Conservation (phyloP, 2,329 filamentous ascomycete genomes). For the Dactylellina haptotyla region DNA sequence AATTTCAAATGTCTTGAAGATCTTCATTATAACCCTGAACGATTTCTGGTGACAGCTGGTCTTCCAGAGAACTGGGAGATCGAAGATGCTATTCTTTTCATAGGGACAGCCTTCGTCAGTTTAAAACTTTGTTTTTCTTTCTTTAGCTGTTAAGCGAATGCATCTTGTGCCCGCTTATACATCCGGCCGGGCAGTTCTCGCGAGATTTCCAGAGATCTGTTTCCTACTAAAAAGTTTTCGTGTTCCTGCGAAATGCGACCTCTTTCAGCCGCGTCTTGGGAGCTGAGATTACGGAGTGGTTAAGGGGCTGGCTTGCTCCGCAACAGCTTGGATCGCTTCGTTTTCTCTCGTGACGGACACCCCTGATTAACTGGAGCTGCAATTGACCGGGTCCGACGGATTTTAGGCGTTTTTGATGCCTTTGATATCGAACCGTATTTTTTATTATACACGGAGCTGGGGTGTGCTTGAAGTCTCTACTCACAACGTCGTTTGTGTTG, state of each 20-base stretch:
- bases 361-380: background rate
- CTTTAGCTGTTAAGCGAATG: constrained; percentile 49
- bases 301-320: constrained; percentile 1
- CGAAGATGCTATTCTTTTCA: background rate
- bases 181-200: constrained; percentile 32
- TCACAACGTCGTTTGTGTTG: constrained; percentile 5
- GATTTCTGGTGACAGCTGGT: too few relatives aligned
- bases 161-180: constrained; percentile 42
- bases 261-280: background rate
- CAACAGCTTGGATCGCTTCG: constrained; percentile 13
- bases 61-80: too few relatives aligned
- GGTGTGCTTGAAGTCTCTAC: background rate
- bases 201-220: constrained; percentile 40
- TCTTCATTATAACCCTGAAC: background rate
- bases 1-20: background rate
- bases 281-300: background rate
- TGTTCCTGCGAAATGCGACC: constrained; percentile 10
- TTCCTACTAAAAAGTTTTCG: background rate
- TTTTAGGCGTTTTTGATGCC: constrained; percentile 11
- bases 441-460: constrained; percentile 11
- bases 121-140: constrained; percentile 27
- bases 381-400: constrained; percentile 11
- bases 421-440: constrained; percentile 23
- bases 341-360: background rate
- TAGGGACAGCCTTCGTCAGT: constrained; percentile 19